Evolutionary conservation across 768 basidiomycete genomes (phyloP), one percentile per base, ranked within the genome.

Genomic region (Mycena galericulata): DNA sequence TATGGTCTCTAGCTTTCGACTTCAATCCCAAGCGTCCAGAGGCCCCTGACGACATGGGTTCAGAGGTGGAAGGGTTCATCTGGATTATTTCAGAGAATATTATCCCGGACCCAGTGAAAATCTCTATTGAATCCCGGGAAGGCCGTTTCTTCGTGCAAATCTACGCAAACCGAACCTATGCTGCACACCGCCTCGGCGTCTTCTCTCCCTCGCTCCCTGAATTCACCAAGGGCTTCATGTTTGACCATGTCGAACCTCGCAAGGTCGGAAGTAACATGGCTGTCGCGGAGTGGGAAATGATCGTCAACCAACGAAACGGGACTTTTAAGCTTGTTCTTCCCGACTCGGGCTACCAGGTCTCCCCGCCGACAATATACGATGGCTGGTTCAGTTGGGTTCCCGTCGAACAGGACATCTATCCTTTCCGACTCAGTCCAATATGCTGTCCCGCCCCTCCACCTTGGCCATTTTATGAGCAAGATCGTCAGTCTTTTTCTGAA

Each of bases 391-490:
- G 4, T 18, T 58, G 57, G 57, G 32, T 58, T 20, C 20, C 40
- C 14, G 57, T 46, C 27, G 41, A 58, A 7, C 38, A 17, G 7
- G 57, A 58, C 12, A 32, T 58, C 26, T 58, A 58, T 46, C 43
- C 57, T 29, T 58, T 58, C 30, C 57, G 57, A n/a, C 57, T 58
- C 6, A 58, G 17, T 24, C 57, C 57, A 9, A 58, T 46, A 58
- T 58, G 57, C 20, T 58, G 57, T 20, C 57, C 57, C 12, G 40
- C 57, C 17, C 41, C 57, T 20, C 57, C 57, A 20, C 57, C 57
- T 27, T 46, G 40, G 57, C 57, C 57, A n/a, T 58, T 58, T n/a
- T 58, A 58, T 32, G 57, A 58, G 20, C 57, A 58, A 43, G 57
- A 58, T 30, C 57, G 57, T 58, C 3, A 58, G 57, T 46, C 40